Evolutionary conservation across 75 land plant genomes (phyloP).

Genomic region (Picea sitchensis): DNA sequence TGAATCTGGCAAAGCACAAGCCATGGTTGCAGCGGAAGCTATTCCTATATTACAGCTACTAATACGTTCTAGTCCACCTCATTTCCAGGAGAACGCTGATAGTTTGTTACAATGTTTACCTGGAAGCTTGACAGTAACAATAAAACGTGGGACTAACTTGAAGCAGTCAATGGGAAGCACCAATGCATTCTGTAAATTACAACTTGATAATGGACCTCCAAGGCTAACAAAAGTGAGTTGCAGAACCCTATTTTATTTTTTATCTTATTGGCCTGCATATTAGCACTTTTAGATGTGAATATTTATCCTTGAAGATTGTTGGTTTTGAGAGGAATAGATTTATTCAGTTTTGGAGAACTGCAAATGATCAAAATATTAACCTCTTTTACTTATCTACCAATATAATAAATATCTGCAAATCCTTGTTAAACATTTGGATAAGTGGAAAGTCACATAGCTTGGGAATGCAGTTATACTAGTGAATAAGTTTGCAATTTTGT

Average conservation of each 20-base stretch:
- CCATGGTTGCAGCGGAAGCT: slow-evolving; percentile 73
- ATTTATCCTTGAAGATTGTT: no score
- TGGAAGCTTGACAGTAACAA: slow-evolving; percentile 81
- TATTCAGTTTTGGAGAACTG: no score
- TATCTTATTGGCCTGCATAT: neutral
- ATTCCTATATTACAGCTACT: slow-evolving; percentile 79
- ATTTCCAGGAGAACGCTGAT: slow-evolving; percentile 82
- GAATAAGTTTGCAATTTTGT: no score
- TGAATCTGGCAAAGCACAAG: slow-evolving; percentile 78
- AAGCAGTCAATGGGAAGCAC: slow-evolving; percentile 86
- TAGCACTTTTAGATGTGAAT: no score
- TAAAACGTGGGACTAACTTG: slow-evolving; percentile 79
- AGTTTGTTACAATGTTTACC: slow-evolving; percentile 80
- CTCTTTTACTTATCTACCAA: no score
- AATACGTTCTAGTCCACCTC: slow-evolving; percentile 64
- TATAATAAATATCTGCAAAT: no score
- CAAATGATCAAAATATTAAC: no score
- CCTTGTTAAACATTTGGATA: no score
- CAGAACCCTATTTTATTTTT: neutral
- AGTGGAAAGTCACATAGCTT: no score
- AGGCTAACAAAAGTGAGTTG: slow-evolving; percentile 75
- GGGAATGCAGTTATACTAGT: no score
- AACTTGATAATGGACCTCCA: slow-evolving; percentile 84
- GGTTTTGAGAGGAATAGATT: no score
- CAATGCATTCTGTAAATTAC: slow-evolving; percentile 81